Conservation (phyloP, 1,139 yeast species). For the Lodderomyces metapsilosis region DNA sequence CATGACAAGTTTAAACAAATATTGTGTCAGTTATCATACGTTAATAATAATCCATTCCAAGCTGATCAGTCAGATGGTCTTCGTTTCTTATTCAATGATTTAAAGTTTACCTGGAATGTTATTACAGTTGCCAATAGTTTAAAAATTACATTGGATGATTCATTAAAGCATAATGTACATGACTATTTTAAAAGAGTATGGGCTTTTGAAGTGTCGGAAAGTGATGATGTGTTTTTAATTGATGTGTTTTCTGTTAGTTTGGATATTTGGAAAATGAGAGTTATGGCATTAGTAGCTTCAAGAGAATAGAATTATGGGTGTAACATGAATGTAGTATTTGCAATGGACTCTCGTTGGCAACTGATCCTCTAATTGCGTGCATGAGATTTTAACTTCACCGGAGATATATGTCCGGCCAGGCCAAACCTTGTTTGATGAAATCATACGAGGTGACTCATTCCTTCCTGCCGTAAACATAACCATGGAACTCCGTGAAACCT, state of each 20-base stretch:
- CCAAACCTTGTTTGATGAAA: no score
- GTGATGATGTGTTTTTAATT: slow-evolving; percentile 6
- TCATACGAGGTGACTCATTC: no score
- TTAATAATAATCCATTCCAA: background rate
- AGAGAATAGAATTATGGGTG: background rate
- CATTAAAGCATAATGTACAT: slow-evolving; percentile 5
- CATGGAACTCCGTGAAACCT: no score
- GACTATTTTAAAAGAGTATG: slow-evolving; percentile 9
- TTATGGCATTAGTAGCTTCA: slow-evolving; percentile 5
- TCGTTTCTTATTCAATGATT: slow-evolving; percentile 6
- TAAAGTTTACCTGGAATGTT: slow-evolving; percentile 8
- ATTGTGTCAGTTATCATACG: slow-evolving; percentile 4
- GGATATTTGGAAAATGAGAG: slow-evolving; percentile 9
- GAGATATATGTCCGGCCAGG: no score
- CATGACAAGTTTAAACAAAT: slow-evolving; percentile 6
- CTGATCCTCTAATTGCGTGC: no score
- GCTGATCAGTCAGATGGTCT: background rate
- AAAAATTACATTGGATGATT: background rate
- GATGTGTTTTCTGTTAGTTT: slow-evolving; percentile 9
- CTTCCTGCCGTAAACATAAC: no score
- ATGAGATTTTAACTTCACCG: no score
- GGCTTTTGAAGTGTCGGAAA: slow-evolving; percentile 6
- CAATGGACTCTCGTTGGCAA: no score
- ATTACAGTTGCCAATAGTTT: slow-evolving; percentile 7
- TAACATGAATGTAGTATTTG: background rate